These are phyloP conservation scores for Microbotryum saponariae DNA, from an alignment of 1,284 basidiomycete species.

Conservation along the genomic window DNA sequence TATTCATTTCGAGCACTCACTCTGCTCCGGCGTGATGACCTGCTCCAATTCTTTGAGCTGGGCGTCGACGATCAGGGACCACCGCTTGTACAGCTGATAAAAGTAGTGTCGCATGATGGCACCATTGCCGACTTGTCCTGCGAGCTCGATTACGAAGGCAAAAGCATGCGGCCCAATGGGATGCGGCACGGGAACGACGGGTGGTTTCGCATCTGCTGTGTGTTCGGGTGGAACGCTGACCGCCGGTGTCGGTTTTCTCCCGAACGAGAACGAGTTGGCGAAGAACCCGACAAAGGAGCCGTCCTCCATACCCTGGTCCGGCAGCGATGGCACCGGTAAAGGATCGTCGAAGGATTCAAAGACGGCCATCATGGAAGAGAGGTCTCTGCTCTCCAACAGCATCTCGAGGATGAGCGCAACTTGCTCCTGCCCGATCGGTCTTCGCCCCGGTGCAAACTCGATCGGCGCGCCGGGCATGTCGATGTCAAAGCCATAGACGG, in stretches of 20 bases:
- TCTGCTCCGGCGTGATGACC: neutral
- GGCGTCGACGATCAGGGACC: slow-evolving; percentile 4
- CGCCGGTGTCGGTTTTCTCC: too few species aligned
- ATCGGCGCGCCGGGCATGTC: slow-evolving; percentile 18
- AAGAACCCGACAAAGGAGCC: neutral
- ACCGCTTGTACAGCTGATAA: slow-evolving; percentile 22
- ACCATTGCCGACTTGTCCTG: slow-evolving; percentile 8
- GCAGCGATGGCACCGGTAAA: neutral
- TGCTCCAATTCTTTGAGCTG: slow-evolving; percentile 15
- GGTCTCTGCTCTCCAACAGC: slow-evolving; percentile 16
- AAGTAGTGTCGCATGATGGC: slow-evolving; percentile 25
- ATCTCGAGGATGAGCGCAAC: slow-evolving; percentile 20
- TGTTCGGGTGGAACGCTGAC: neutral
- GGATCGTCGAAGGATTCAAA: slow-evolving; percentile 28
- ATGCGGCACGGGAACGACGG: slow-evolving; percentile 4
- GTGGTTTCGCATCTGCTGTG: neutral
- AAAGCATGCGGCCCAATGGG: slow-evolving; percentile 25
- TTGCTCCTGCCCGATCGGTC: slow-evolving; percentile 17
- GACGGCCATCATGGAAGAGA: slow-evolving; percentile 21
- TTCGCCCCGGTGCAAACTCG: neutral
- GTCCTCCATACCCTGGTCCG: neutral
- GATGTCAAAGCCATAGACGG: slow-evolving; percentile 26
- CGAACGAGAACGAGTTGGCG: neutral
- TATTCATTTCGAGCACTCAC: too few species aligned
- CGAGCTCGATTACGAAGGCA: slow-evolving; percentile 14